Percentiles rank a stretch among this genome's conserved stretches.
phyloP scores from a whole-genome alignment of 2,329 filamentous ascomycete species.

The Sporothrix brunneoviolacea region DNA sequence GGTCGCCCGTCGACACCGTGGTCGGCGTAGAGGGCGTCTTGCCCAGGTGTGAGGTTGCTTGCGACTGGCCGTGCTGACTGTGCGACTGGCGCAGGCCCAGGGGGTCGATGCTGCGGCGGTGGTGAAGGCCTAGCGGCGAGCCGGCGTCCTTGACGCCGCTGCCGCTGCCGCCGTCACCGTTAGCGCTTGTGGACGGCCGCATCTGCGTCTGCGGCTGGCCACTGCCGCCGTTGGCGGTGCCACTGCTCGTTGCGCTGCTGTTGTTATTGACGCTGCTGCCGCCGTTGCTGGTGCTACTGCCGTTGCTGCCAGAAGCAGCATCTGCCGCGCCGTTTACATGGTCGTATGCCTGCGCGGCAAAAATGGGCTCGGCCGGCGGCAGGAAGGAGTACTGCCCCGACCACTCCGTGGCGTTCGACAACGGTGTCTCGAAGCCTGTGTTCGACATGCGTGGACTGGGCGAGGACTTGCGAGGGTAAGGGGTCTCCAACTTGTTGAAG shows the following conservation, averaged over 20 bases:
- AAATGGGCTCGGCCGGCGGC: conserved; percentile 38
- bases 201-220: conserved; percentile 24
- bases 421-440: conserved; percentile 40
- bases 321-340: conserved; percentile 31
- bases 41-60: too few species aligned
- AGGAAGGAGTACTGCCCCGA: conserved; percentile 48
- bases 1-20: background rate
- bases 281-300: background rate
- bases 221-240: conserved; percentile 2
- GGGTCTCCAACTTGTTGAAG: conserved; percentile 44
- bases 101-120: conserved; percentile 33
- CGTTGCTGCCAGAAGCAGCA: conserved; percentile 27
- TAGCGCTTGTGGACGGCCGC: conserved; percentile 32
- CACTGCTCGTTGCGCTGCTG: background rate
- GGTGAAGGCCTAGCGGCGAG: conserved; percentile 27
- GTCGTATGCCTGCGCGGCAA: conserved; percentile 36
- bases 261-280: background rate
- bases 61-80: conserved; percentile 28
- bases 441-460: conserved; percentile 51
- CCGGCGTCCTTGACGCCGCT: background rate
- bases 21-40: conserved; percentile 6
- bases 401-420: conserved; percentile 51
- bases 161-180: conserved; percentile 31
- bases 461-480: conserved; percentile 35
- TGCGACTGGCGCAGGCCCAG: conserved; percentile 35